Evolutionary conservation across 2,329 filamentous ascomycete genomes (phyloP), one percentile per base, ranked within the genome.

Genomic region (Phyllosticta citribraziliensis): DNA sequence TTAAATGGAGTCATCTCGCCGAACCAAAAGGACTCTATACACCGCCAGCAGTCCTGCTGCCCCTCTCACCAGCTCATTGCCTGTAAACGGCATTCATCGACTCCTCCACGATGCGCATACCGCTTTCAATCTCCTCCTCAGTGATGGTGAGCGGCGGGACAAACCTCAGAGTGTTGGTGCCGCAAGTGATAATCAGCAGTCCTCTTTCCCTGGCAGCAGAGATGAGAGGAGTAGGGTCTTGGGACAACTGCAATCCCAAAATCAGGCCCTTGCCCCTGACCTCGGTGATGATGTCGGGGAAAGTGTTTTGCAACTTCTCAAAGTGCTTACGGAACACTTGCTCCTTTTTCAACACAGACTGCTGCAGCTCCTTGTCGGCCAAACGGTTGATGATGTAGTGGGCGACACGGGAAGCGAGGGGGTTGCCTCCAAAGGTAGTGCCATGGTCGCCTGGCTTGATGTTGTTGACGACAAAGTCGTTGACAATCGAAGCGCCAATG

Each of bases 361-460:
- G 75, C 70, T 93, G 88, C 56, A 97, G 79, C 56, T 82, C 78
- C 0, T 84, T 79, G 25, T 91, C 85, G 0, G 89, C 82, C 5
- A 99, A 82, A 24, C 90, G 84, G 33, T 80, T 82, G 61, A 99
- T 85, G 63, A 97, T 88, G 76, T 96, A 85, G 72, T 96, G 89
- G 8, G 89, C 94, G 9, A 97, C 78, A 33, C 91, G 84, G 69
- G 85, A 90, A 2, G 88, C 91, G 50, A 97, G 81, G 8, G 92
- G 92, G 77, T 96, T 97, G 51, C 92, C 92, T 61, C 92, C 92
- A 69, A 96, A 97, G 0, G 92, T 97, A 17, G 92, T 97, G 56
- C 92, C 92, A 75, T 97, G 92, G 73, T 97, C 92, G 62, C 92
- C 90, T 35, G 82, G 81, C 66, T 85, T 81, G 68, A 87, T 85